Evolutionary conservation across 345 rosid species (phyloP).

Genomic region (Eucalyptus erythrocorys): DNA sequence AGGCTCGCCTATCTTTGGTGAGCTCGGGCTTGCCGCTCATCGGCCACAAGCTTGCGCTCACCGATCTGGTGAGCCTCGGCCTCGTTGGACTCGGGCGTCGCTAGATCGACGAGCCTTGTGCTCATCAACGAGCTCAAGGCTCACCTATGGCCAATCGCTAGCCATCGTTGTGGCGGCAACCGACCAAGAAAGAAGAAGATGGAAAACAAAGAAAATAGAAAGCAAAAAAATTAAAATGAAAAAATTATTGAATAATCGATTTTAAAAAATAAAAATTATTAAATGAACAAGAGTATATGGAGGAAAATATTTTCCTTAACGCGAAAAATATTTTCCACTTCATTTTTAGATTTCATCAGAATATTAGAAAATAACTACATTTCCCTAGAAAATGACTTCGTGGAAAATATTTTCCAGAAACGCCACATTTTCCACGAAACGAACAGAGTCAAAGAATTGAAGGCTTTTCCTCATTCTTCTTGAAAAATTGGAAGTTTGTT

Average conservation of each 20-base stretch:
- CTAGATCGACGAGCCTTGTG: fast-evolving
- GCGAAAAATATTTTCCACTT: too few relatives aligned
- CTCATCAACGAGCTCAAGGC: fast-evolving
- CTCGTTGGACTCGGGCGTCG: fast-evolving
- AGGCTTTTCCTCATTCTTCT: too few relatives aligned
- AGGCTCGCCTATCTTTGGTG: fast-evolving
- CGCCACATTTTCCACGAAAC: fast-evolving
- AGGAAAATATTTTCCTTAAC: too few relatives aligned
- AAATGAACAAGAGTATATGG: too few relatives aligned
- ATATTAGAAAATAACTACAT: fast-evolving
- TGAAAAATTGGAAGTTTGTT: too few relatives aligned
- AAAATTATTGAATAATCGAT: too few relatives aligned
- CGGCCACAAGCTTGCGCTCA: fast-evolving
- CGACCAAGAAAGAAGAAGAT: too few relatives aligned
- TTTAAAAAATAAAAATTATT: too few relatives aligned
- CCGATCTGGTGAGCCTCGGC: fast-evolving
- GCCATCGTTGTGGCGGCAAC: fast-evolving
- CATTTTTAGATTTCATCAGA: fast-evolving
- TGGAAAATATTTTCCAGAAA: fast-evolving
- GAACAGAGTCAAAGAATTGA: fast-evolving
- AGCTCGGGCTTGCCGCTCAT: fast-evolving
- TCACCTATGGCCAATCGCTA: fast-evolving
- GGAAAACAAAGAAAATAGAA: too few relatives aligned
- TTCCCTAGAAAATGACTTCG: too few relatives aligned
- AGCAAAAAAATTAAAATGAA: too few relatives aligned